Base-by-base conservation (phyloP, 306 rosid species). In the Bauhinia variegata region DNA sequence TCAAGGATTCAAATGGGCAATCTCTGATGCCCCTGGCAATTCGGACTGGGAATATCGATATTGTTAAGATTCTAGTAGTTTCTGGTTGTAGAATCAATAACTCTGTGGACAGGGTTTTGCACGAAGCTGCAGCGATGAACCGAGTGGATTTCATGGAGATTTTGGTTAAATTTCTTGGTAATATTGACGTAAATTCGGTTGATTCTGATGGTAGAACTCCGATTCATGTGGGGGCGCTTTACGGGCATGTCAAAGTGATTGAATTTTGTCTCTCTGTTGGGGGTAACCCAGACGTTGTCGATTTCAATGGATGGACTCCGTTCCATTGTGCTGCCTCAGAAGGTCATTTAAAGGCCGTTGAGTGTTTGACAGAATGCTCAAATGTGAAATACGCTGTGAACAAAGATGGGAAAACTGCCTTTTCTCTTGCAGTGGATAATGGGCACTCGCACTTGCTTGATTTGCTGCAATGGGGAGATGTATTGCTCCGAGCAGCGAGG, bases 301-400 rank as follows among this genome's bases (percentile, higher is more conserved):
- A 93, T 61, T 4, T 4, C 0, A 58, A 33, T 1, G 88, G 87
- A 13, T 79, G 85, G 88, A 88, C 85, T 8, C 88, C 98, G 8
- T 86, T 93, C 1, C 98, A 89, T 23, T 73, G 34, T 34, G 96
- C 98, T 0, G 88, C 97, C 37, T 83, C 83, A 30, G 76, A 63
- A 46, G 91, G 93, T 0, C 84, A 89, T 54, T 43, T 76, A 49
- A 76, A 69, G 50, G 75, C 86, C 5, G 88, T 71, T 5, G 72
- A 82, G 86, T 82, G 70, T 58, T 34, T 90, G 58, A 49, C 86
- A 7, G 78, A 75, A 32, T 75, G 86, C 67, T 86, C 91, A 6
- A 73, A 75, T 39, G 79, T 62, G 54, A 93, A 88, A 55, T 67
- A 78, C 76, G 89, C 59, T 1, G 58, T 79, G 44, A 84, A 80